Evolutionary conservation across 2,329 filamentous ascomycete species (phyloP).

Genomic region (Sporothrix mexicana): DNA sequence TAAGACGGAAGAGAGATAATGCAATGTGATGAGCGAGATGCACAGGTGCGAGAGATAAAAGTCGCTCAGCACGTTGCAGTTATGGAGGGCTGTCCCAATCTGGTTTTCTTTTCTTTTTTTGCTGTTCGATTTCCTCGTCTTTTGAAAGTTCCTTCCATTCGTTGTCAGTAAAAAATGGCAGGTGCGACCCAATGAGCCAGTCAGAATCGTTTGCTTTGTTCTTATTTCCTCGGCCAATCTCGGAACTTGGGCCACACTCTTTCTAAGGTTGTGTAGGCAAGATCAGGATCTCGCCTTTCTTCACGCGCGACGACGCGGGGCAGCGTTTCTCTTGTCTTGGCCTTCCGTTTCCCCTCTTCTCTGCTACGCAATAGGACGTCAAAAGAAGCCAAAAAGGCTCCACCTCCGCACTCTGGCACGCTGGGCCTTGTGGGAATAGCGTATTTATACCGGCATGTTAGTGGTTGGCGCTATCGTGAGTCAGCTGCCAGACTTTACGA

Average conservation of each 20-base stretch:
- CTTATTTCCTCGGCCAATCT: constrained; percentile 29
- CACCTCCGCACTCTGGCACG: constrained; percentile 23
- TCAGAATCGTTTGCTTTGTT: constrained; percentile 5
- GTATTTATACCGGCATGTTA: constrained; percentile 6
- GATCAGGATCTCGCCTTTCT: not conserved
- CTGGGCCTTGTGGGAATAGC: constrained; percentile 7
- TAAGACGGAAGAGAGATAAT: constrained; percentile 11
- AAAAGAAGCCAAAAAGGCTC: not conserved
- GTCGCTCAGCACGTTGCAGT: not conserved
- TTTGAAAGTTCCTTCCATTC: not conserved
- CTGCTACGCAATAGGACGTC: constrained; percentile 19
- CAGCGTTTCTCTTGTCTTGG: not conserved
- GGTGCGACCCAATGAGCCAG: not conserved
- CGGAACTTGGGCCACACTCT: constrained; percentile 26
- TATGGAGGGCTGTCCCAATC: constrained; percentile 9
- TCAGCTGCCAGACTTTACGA: constrained; percentile 2
- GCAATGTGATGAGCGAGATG: constrained; percentile 11
- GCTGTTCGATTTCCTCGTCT: not conserved
- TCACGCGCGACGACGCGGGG: constrained; percentile 11
- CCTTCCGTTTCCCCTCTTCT: constrained; percentile 8
- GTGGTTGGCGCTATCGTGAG: constrained; percentile 21
- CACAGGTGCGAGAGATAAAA: not conserved
- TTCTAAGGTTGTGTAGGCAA: not conserved
- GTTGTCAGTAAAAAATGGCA: not conserved
- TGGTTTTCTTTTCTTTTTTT: not conserved